A percentile compares a stretch with the other conserved stretches of the same genome.
Evolutionary conservation across 2,329 filamentous ascomycete genomes (phyloP).

Genomic region (Fusarium hainanense): DNA sequence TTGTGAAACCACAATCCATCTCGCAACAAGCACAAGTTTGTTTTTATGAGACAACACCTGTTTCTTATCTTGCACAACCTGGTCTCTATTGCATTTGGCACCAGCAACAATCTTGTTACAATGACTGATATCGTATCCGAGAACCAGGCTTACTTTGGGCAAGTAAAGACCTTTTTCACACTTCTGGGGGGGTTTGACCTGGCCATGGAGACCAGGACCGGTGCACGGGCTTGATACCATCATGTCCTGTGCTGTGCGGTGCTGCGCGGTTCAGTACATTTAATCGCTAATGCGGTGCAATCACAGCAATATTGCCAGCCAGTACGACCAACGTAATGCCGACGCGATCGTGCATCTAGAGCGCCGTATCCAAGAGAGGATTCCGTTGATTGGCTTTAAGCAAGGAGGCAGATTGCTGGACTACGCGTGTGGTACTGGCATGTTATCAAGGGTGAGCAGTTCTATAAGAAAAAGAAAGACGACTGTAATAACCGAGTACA

Average conservation of each 20-base stretch:
- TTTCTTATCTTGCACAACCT: slow-evolving; percentile 18
- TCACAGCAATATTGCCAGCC: slow-evolving; percentile 46
- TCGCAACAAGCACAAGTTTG: slow-evolving; percentile 17
- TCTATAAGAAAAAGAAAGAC: background rate
- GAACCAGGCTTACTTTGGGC: slow-evolving; percentile 59
- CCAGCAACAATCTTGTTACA: slow-evolving; percentile 44
- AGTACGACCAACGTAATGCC: slow-evolving; percentile 64
- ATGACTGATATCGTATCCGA: slow-evolving; percentile 50
- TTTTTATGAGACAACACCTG: slow-evolving; percentile 18
- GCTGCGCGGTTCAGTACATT: slow-evolving; percentile 1
- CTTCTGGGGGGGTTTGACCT: background rate
- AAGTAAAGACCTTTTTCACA: slow-evolving; percentile 34
- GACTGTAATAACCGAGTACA: background rate
- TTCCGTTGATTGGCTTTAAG: slow-evolving; percentile 69
- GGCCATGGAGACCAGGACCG: background rate
- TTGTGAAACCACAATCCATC: slow-evolving; percentile 10
- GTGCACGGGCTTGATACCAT: background rate
- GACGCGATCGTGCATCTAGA: slow-evolving; percentile 66
- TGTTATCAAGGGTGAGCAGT: slow-evolving; percentile 68
- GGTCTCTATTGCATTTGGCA: slow-evolving; percentile 14
- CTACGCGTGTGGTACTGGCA: slow-evolving; percentile 80
- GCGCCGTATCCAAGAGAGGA: slow-evolving; percentile 62
- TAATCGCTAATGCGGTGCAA: slow-evolving; percentile 31
- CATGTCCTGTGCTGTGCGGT: background rate
- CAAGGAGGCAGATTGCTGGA: slow-evolving; percentile 69